Conservation (phyloP, 331 rosid species). For the Rhamnella rubrinervis region DNA sequence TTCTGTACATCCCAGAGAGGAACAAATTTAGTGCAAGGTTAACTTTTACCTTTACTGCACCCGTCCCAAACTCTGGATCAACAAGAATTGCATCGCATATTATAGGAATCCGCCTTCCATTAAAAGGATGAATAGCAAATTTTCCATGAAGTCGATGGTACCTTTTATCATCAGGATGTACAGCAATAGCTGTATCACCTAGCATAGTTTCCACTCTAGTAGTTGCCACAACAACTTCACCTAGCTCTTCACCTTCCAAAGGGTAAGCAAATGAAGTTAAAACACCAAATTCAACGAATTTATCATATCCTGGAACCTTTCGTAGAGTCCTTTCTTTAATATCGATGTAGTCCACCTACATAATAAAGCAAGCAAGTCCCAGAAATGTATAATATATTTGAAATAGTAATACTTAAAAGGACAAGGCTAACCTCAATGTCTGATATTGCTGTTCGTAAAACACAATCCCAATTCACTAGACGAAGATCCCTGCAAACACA, state of each 20-base stretch:
- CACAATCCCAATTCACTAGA: constrained; percentile 92
- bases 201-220: constrained; percentile 98
- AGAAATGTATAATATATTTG: constrained; percentile 12
- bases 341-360: constrained; percentile 87
- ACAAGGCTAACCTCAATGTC: constrained; percentile 75
- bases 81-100: constrained; percentile 86
- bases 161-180: constrained; percentile 77
- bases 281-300: constrained; percentile 82
- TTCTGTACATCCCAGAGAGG: constrained; percentile 14
- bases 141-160: constrained; percentile 81
- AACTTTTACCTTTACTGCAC: constrained; percentile 89
- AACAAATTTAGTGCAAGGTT: constrained; percentile 1
- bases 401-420: not conserved
- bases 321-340: constrained; percentile 65
- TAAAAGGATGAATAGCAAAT: constrained; percentile 85
- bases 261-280: constrained; percentile 86
- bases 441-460: constrained; percentile 89
- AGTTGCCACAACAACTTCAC: constrained; percentile 94
- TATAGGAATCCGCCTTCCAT: constrained; percentile 77
- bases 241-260: constrained; percentile 67
- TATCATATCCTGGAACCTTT: constrained; percentile 81
- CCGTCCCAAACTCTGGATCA: constrained; percentile 86
- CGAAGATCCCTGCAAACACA: constrained; percentile 75
- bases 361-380: constrained; percentile 17
- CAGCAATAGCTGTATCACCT: constrained; percentile 96